Base-by-base conservation (phyloP, 805 yeast genomes). In the Torulaspora quercuum region DNA sequence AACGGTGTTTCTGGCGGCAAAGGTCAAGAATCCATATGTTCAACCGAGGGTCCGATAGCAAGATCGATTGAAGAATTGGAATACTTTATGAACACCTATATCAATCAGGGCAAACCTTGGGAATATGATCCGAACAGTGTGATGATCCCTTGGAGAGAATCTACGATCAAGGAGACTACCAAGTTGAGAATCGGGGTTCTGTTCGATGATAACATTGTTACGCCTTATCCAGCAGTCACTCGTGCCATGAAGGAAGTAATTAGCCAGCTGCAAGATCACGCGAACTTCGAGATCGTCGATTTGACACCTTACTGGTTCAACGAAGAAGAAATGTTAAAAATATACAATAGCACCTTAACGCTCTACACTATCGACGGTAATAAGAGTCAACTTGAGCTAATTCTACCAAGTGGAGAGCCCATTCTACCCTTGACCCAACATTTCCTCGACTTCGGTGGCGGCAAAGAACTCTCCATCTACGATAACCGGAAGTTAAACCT, bases 361-460 rank as follows among this genome's bases (percentile, higher is more conserved):
- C 42, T 80, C 61, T 84, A 80, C 59, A 65, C 68, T 8, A 70
- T 77, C 47, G 94, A 85, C 58, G 90, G 90, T 32, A 82, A 81
- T 55, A 57, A 63, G 43, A 73, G 68, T 40, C 80, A 78, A 52
- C 65, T 70, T 33, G 68, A 66, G 30, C 55, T 75, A 50, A 56
- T 83, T 42, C 60, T 65, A 12, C 71, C 63, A 4, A 75, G 83
- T 9, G 89, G 90, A 28, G 90, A 85, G 57, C 89, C 89, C 22
- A 59, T 79, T 40, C 57, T 65, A 10, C 78, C 78, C 42, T 69
- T 82, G 49, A 78, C 86, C 25, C 72, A 76, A 54, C 79, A 80
- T 74, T 69, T 69, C 33, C 61, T 80, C 45, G 67, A 73, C 29
- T 69, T 67, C 47, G 86, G 85, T 42, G 68, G 69, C 11, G 86